These are phyloP conservation scores for Pseudophaeomoniella oleicola DNA, from an alignment of 2,329 filamentous ascomycete genomes.

Conservation along the genomic window DNA sequence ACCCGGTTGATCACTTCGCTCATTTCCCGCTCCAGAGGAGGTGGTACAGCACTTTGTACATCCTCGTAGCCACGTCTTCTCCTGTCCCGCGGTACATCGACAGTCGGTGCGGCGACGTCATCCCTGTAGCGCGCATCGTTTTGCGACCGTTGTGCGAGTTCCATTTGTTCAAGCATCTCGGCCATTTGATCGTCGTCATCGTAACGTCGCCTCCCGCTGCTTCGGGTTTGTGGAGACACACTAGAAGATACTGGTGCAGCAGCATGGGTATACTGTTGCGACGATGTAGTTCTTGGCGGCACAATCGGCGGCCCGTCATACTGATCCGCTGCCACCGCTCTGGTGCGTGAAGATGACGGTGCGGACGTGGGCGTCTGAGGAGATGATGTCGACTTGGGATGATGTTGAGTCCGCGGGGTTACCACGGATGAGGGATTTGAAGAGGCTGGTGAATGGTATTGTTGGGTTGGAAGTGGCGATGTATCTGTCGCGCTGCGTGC, in stretches of 20 bases:
- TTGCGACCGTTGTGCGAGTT: conserved; percentile 24
- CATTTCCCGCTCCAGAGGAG: conserved; percentile 55
- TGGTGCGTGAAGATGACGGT: conserved; percentile 17
- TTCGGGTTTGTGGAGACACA: conserved; percentile 20
- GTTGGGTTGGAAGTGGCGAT: conserved; percentile 13
- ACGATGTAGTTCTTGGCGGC: conserved; percentile 73
- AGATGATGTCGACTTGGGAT: conserved; percentile 26
- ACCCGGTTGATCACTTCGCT: conserved; percentile 68
- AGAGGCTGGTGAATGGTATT: conserved; percentile 17
- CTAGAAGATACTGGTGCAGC: conserved; percentile 23
- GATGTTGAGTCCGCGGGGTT: conserved; percentile 28
- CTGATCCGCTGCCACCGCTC: conserved; percentile 29
- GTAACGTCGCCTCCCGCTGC: conserved; percentile 21
- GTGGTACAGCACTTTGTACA: conserved; percentile 41
- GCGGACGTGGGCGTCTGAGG: conserved; percentile 21
- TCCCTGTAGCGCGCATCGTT: conserved; percentile 18
- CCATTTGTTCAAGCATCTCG: conserved; percentile 24
- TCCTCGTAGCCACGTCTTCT: conserved; percentile 31
- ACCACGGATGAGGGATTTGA: conserved; percentile 26
- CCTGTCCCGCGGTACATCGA: conserved; percentile 30
- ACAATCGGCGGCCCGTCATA: conserved; percentile 51
- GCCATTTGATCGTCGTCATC: conserved; percentile 17
- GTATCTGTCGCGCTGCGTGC: conserved; percentile 7
- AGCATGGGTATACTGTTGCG: conserved; percentile 40
- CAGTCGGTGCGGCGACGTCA: conserved; percentile 26